Percentiles rank a stretch among this genome's conserved stretches.
Conservation (phyloP, 306 rosid species). For the Vachellia pachyceras region DNA sequence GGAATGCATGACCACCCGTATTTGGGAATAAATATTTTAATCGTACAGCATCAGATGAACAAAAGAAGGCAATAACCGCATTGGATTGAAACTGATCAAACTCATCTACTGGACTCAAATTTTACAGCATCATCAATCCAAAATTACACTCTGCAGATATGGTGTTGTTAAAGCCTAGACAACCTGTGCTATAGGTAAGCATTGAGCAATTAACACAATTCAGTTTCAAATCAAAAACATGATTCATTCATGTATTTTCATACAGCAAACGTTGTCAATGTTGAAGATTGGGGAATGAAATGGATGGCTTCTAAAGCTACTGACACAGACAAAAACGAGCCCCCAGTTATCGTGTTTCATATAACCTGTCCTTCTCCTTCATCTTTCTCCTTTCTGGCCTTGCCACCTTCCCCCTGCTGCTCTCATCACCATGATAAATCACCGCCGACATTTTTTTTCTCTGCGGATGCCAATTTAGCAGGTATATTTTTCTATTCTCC, state of each 20-base stretch:
- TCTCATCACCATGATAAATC: neutral
- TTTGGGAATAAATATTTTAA: no score
- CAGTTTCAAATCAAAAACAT: neutral
- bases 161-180: neutral
- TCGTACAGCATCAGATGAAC: neutral
- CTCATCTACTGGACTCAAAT: neutral
- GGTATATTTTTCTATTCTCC: neutral
- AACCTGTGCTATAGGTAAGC: neutral
- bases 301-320: conserved; percentile 15
- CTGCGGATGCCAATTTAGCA: conserved; percentile 60
- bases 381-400: conserved; percentile 31
- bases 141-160: neutral
- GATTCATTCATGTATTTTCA: neutral
- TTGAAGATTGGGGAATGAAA: no score
- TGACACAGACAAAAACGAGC: conserved; percentile 34
- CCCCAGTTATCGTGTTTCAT: neutral
- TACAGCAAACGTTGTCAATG: neutral
- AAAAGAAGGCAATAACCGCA: neutral
- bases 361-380: conserved; percentile 20
- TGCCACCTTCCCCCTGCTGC: conserved; percentile 20
- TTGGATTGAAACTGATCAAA: neutral
- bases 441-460: conserved; percentile 44
- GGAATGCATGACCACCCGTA: no score
- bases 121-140: neutral
- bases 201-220: neutral